Evolutionary conservation across 495 filamentous ascomycete species (phyloP), one percentile per base, ranked within the genome.

Genomic region (Hypoxylon fuscum): DNA sequence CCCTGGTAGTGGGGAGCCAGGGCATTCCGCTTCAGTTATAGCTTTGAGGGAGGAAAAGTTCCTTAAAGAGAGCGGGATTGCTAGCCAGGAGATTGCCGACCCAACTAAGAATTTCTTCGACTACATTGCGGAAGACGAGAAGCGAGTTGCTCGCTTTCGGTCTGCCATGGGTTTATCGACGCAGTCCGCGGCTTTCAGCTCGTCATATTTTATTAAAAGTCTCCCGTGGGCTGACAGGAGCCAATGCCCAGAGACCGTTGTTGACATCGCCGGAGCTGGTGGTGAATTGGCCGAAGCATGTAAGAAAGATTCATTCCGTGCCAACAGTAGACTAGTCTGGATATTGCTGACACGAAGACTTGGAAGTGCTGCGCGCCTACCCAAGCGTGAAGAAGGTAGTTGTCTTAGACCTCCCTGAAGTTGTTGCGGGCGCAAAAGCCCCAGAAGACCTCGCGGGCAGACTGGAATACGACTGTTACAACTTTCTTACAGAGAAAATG

Each of bases 401-500:
- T 15, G 68, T 56, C 22, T 6, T 38, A 27, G 62, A 56, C 57
- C 63, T 64, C 32, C 58, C 38, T 11, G 62, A 55, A 15, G 50
- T 61, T 42, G 55, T 70, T 21, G 68, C 47, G 1, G 58, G 55
- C 5, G 64, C 49, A 10, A 60, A 58, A 43, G 55, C 38, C 2
- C 70, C 76, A 0, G 70, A 59, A 14, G 79, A 78, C 1, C 45
- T 82, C 3, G 54, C 58, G 15, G 60, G 58, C 29, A 42, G 73
- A 14, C 69, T 84, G 10, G 61, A 48, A n/a, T 81, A 78, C 50
- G 57, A 70, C 43, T 70, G 68, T 6, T 81, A 87, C 58, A 80
- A 86, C 71, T 82, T 86, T 68, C 76, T 82, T 64, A 72, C 72
- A 0, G 66, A 72, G 53, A 79, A 83, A 61, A 76, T 80, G 15